phyloP scores from a whole-genome alignment of 768 basidiomycete species.

The Hysterangium stoloniferum region DNA sequence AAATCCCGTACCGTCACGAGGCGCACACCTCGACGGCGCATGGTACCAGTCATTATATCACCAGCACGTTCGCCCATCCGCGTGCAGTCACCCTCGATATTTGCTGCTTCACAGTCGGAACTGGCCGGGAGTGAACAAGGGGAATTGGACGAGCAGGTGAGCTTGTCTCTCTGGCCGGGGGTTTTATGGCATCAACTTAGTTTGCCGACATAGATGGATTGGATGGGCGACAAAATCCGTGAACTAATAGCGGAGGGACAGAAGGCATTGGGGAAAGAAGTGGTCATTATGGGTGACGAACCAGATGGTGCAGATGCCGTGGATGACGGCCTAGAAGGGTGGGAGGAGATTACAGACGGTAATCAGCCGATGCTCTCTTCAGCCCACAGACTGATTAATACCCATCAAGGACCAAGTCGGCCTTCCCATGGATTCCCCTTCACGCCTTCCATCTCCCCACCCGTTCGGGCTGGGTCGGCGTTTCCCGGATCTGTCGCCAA shows the following conservation, averaged over 20 bases:
- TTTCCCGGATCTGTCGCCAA: background rate
- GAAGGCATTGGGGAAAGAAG: conserved; percentile 65
- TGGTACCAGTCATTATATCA: conserved; percentile 13
- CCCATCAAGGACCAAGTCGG: background rate
- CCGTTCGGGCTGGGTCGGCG: background rate
- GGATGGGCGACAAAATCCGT: conserved; percentile 66
- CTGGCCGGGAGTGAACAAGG: conserved; percentile 26
- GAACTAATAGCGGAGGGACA: conserved; percentile 73
- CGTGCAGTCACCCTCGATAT: conserved; percentile 19
- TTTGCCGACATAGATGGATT: conserved; percentile 54
- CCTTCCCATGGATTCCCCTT: background rate
- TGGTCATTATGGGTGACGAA: conserved; percentile 69
- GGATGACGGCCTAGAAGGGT: conserved; percentile 66
- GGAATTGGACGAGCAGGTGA: conserved; percentile 41
- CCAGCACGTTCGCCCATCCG: conserved; percentile 20
- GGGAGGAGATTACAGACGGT: conserved; percentile 57
- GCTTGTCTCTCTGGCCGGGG: conserved; percentile 9
- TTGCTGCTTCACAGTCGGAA: background rate
- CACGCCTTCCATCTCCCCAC: background rate
- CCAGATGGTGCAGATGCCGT: conserved; percentile 59
- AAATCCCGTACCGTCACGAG: conserved; percentile 1
- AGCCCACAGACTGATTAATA: background rate
- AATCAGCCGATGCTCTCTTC: background rate
- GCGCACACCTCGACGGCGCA: conserved; percentile 8
- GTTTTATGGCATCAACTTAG: conserved; percentile 6